phyloP scores from a whole-genome alignment of 2,329 filamentous ascomycete species.

The Colletotrichum australisinense region DNA sequence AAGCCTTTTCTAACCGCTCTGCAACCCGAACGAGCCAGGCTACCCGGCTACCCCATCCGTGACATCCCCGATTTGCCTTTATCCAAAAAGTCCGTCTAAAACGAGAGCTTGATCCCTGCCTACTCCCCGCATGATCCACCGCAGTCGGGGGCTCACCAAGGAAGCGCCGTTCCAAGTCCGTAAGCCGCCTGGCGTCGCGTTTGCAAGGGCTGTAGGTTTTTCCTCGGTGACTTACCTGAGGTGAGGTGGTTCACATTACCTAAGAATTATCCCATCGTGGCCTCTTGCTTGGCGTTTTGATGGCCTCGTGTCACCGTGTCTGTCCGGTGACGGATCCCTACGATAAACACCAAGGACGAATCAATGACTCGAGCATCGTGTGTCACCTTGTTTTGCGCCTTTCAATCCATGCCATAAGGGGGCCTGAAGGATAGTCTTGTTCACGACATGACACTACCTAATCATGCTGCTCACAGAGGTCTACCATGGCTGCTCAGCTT shows the following conservation, averaged over 20 bases:
- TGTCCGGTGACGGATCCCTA: neutral
- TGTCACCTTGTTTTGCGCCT: neutral
- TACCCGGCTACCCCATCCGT: neutral
- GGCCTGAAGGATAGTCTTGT: neutral
- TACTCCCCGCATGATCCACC: conserved; percentile 17
- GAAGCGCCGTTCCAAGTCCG: neutral
- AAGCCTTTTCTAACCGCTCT: neutral
- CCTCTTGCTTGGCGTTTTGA: neutral
- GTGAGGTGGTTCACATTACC: neutral
- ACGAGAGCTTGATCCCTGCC: neutral
- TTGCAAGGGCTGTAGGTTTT: neutral
- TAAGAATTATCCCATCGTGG: neutral
- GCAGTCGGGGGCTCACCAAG: neutral
- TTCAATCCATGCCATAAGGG: neutral
- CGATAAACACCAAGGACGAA: neutral
- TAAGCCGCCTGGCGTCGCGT: neutral
- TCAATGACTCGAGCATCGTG: neutral
- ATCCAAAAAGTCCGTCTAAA: neutral
- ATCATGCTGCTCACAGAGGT: neutral
- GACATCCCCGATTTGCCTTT: neutral
- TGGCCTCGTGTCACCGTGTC: neutral
- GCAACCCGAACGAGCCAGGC: neutral
- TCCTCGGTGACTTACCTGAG: neutral
- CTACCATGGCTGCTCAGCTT: neutral
- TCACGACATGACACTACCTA: neutral